These are phyloP conservation scores for Aspergillus puulaauensis DNA, from an alignment of 2,329 filamentous ascomycete species.

Conservation along the genomic window DNA sequence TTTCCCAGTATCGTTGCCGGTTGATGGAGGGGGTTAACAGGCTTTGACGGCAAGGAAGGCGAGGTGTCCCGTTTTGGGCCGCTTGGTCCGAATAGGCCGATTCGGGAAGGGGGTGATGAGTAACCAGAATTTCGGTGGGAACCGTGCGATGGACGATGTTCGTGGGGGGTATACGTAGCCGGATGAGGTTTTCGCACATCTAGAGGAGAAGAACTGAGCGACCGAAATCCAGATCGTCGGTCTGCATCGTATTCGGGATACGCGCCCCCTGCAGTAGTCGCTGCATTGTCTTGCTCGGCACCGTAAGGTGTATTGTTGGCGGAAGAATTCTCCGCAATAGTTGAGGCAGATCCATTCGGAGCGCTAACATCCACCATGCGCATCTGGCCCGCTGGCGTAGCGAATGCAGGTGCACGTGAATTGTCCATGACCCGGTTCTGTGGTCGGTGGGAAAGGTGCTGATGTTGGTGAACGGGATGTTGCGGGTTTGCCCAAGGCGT, in stretches of 20 bases:
- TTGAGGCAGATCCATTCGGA: conserved; percentile 47
- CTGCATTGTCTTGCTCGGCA: conserved; percentile 33
- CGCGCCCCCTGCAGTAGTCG: conserved; percentile 19
- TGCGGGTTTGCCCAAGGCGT: conserved; percentile 93
- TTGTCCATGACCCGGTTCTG: conserved; percentile 34
- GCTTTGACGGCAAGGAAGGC: conserved; percentile 29
- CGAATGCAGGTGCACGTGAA: conserved; percentile 35
- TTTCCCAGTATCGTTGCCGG: conserved; percentile 29
- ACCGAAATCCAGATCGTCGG: conserved; percentile 36
- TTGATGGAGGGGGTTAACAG: conserved; percentile 32
- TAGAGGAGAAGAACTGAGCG: conserved; percentile 39
- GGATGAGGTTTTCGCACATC: conserved; percentile 40
- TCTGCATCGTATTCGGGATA: conserved; percentile 37
- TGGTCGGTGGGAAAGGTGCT: conserved; percentile 39
- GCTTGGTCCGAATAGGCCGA: conserved; percentile 33
- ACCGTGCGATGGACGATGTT: conserved; percentile 26
- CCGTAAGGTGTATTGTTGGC: conserved; percentile 45
- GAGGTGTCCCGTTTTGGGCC: conserved; percentile 32
- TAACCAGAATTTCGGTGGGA: conserved; percentile 29
- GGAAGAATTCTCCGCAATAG: conserved; percentile 47
- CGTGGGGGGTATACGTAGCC: conserved; percentile 23
- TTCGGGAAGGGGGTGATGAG: conserved; percentile 35
- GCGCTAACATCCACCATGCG: conserved; percentile 43
- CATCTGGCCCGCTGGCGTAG: conserved; percentile 47
- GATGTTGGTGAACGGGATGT: conserved; percentile 65